Conservation (phyloP, 1,139 yeast genomes). For the Eremothecium coryli region DNA sequence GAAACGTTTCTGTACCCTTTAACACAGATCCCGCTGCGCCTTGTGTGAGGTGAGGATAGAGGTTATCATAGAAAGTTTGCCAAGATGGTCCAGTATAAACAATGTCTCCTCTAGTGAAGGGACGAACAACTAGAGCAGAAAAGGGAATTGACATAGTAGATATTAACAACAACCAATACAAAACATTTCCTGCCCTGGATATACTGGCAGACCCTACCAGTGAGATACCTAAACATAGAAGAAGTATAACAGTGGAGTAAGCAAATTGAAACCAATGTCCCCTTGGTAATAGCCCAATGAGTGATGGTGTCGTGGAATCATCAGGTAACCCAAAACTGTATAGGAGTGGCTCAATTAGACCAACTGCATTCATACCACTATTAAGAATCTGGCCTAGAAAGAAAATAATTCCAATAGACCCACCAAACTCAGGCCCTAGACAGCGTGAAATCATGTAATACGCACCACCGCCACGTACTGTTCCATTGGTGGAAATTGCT, state of each 20-base stretch:
- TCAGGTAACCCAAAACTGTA: conserved; percentile 44
- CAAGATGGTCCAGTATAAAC: conserved; percentile 67
- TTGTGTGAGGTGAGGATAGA: conserved; percentile 69
- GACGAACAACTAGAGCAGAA: conserved; percentile 56
- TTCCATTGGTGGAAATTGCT: conserved; percentile 76
- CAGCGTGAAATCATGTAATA: conserved; percentile 75
- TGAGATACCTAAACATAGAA: conserved; percentile 68
- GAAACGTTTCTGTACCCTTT: conserved; percentile 60
- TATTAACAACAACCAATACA: conserved; percentile 58
- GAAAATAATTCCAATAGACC: conserved; percentile 70
- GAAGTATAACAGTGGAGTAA: conserved; percentile 58
- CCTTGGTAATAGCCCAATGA: conserved; percentile 45
- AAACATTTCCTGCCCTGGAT: conserved; percentile 69
- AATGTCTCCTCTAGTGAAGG: conserved; percentile 44
- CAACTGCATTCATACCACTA: conserved; percentile 70
- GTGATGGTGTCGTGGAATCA: conserved; percentile 41
- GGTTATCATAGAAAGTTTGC: conserved; percentile 53
- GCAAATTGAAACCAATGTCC: conserved; percentile 47
- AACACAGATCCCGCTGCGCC: conserved; percentile 88
- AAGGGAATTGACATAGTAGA: conserved; percentile 80
- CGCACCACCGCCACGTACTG: conserved; percentile 79
- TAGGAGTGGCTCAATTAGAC: conserved; percentile 63
- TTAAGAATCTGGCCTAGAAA: conserved; percentile 70
- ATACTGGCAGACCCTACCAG: conserved; percentile 77
- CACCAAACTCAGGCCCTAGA: conserved; percentile 77